Percentiles rank a stretch among this genome's conserved stretches.
These are phyloP conservation scores for Leishmania mexicana DNA, from an alignment of 208 protist species.

Conservation along the genomic window DNA sequence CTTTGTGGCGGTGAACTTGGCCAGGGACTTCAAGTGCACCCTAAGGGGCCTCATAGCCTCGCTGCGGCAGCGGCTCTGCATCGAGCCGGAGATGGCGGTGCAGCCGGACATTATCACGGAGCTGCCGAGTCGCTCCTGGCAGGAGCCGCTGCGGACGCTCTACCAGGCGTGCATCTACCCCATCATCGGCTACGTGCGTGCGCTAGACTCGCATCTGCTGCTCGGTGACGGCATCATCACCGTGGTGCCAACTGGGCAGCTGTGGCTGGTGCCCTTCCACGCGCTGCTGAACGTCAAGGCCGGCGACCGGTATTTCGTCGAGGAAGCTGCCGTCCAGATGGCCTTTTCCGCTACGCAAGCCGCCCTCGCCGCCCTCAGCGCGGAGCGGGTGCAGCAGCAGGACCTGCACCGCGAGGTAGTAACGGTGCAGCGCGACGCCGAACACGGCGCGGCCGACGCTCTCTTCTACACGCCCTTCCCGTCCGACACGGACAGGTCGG, in stretches of 20 bases:
- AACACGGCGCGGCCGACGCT: constrained; percentile 18
- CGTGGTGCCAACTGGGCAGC: constrained; percentile 70
- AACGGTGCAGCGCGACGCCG: constrained; percentile 56
- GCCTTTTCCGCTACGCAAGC: constrained; percentile 85
- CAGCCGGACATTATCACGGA: constrained; percentile 56
- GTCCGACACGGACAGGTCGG: constrained; percentile 63
- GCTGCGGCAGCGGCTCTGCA: constrained; percentile 58
- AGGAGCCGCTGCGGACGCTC: constrained; percentile 79
- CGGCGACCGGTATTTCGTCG: constrained; percentile 75
- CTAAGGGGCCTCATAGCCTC: constrained; percentile 51
- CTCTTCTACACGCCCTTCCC: constrained; percentile 51
- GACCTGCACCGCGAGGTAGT: constrained; percentile 69
- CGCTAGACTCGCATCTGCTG: constrained; percentile 58
- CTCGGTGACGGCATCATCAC: constrained; percentile 68
- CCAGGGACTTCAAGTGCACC: constrained; percentile 75
- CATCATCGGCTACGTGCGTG: constrained; percentile 81
- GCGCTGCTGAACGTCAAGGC: constrained; percentile 73
- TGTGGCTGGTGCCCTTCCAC: constrained; percentile 90
- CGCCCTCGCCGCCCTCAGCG: constrained; percentile 63
- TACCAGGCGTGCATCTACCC: constrained; percentile 86
- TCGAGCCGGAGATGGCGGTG: constrained; percentile 57
- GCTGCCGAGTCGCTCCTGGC: constrained; percentile 76
- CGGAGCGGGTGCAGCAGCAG: constrained; percentile 59
- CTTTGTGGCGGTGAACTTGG: constrained; percentile 88
- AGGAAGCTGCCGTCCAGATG: constrained; percentile 83